These are phyloP conservation scores for Vachellia collinsii DNA, from an alignment of 306 rosid species.

Conservation along the genomic window DNA sequence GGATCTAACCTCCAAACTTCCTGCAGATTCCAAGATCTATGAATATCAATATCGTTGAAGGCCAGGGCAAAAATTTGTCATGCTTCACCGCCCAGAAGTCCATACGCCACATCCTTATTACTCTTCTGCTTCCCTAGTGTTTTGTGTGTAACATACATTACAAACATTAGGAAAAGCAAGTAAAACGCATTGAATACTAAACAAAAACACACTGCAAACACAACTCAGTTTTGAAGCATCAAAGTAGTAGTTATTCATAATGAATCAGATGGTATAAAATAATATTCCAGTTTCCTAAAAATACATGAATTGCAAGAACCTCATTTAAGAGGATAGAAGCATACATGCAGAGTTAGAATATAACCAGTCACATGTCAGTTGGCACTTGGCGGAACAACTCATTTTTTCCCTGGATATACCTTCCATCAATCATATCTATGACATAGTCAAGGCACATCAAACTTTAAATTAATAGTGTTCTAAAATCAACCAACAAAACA, in stretches of 20 bases:
- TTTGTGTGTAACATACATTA: conserved; percentile 25
- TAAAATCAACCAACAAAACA: conserved; percentile 26
- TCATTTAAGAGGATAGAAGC: not conserved
- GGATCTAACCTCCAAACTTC: conserved; percentile 28
- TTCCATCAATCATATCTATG: not conserved
- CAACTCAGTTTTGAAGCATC: conserved; percentile 24
- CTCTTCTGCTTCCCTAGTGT: conserved; percentile 38
- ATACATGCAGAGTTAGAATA: conserved; percentile 21
- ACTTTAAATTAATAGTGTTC: conserved; percentile 11
- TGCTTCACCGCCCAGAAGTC: not conserved
- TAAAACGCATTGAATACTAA: conserved; percentile 17
- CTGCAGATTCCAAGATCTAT: conserved; percentile 17
- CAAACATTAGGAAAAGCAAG: conserved; percentile 34
- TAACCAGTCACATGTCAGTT: conserved; percentile 15
- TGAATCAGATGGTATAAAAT: not conserved
- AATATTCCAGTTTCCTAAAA: conserved; percentile 15
- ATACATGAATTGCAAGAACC: not conserved
- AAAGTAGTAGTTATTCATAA: conserved; percentile 5
- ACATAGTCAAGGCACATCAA: not conserved
- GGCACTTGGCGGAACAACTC: conserved; percentile 9
- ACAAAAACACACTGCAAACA: conserved; percentile 9
- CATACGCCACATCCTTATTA: conserved; percentile 22
- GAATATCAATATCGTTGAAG: conserved; percentile 27
- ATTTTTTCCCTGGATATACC: conserved; percentile 26
- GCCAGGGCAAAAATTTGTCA: conserved; percentile 31